Evolutionary conservation across 208 protist genomes (phyloP).

Genomic region (Acanthamoeba triangularis): DNA sequence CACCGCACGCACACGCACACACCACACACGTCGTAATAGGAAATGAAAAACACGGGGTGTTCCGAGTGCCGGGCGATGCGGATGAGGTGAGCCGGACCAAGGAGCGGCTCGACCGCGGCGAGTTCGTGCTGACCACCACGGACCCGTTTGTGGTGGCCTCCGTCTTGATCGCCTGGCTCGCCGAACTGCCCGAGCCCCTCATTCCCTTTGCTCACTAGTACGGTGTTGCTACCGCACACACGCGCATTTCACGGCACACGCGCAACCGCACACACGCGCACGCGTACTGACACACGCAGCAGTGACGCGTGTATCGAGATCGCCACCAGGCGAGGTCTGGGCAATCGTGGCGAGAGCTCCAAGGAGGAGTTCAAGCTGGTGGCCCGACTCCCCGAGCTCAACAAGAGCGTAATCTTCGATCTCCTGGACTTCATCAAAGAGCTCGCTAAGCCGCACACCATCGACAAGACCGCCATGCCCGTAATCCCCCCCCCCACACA

Average conservation of each 20-base stretch:
- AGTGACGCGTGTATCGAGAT: not conserved
- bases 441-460: not conserved
- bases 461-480: not conserved
- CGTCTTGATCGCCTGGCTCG: not conserved
- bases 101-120: not conserved
- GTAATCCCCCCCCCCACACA: not conserved
- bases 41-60: not conserved
- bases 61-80: not conserved
- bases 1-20: no score
- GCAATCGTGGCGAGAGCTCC: not conserved
- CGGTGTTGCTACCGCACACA: not conserved
- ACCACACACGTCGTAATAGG: not conserved
- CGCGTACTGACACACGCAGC: not conserved
- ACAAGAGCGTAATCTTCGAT: not conserved
- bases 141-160: not conserved
- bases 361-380: not conserved
- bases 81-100: not conserved
- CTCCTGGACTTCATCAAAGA: not conserved
- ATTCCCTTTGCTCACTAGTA: not conserved
- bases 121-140: not conserved
- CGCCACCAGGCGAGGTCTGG: not conserved
- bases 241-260: no score
- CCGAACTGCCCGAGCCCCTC: not conserved
- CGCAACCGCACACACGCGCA: not conserved
- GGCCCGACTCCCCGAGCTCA: not conserved